Evolutionary conservation across 805 yeast species (phyloP).

Genomic region (Wickerhamiella qilinensis): DNA sequence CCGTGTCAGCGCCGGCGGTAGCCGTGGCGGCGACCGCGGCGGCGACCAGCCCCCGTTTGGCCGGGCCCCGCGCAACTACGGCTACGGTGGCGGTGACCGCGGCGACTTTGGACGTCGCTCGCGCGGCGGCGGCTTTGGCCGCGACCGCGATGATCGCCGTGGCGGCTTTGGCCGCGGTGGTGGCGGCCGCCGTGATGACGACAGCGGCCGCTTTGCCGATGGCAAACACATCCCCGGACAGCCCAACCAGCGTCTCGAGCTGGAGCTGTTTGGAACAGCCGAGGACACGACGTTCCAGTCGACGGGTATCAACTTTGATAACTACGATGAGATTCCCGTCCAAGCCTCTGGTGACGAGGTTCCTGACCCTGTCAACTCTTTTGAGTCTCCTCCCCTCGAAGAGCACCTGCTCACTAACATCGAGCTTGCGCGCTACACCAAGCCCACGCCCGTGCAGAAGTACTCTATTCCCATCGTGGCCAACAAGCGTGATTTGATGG

Average conservation of each 20-base stretch:
- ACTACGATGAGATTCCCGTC: constrained; percentile 96
- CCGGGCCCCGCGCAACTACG: constrained; percentile 17
- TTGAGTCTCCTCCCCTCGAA: constrained; percentile 88
- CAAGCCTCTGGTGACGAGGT: constrained; percentile 92
- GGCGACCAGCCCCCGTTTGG: constrained; percentile 14
- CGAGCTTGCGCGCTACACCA: constrained; percentile 72
- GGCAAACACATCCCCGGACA: constrained; percentile 81
- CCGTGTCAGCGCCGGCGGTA: constrained; percentile 13
- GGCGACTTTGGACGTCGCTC: constrained; percentile 17
- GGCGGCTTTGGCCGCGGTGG: constrained; percentile 22
- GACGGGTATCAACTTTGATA: constrained; percentile 96
- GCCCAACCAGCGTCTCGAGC: constrained; percentile 51
- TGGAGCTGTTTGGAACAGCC: constrained; percentile 66
- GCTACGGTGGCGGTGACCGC: constrained; percentile 17
- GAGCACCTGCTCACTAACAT: constrained; percentile 73
- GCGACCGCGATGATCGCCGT: constrained; percentile 18
- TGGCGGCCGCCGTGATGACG: too few species aligned
- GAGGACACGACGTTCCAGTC: constrained; percentile 65
- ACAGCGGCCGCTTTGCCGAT: constrained; percentile 61
- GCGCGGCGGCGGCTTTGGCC: constrained; percentile 19
- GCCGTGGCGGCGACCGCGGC: constrained; percentile 12
- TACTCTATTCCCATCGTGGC: constrained; percentile 87
- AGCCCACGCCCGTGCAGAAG: constrained; percentile 94
- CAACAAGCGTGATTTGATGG: constrained; percentile 83
- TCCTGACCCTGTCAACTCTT: constrained; percentile 81